Base-by-base conservation (phyloP, 2,329 filamentous ascomycete genomes). In the Colletotrichum tanaceti region DNA sequence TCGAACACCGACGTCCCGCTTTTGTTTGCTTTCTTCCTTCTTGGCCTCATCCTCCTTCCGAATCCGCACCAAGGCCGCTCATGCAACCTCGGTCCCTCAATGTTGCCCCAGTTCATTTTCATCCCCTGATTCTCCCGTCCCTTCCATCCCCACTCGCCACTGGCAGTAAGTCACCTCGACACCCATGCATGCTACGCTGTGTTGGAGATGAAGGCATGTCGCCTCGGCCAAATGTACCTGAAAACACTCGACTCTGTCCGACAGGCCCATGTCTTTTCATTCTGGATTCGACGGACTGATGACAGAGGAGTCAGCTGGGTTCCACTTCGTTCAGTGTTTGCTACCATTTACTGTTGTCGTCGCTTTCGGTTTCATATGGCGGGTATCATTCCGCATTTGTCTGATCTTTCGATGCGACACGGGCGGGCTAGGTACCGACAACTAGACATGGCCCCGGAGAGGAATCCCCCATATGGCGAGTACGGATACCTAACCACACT, bases 381-480 rank as follows among this genome's bases (percentile, higher is more conserved):
- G 65, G 65, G 55, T 60, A 62, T 65, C 65, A 60, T 65, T 68
- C 65, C 65, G 62, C 49, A 57, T 65, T 65, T 55, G 62, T 65
- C 65, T 65, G 62, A 57, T 68, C 62, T 57, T 50, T 60, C 44
- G 43, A 60, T 60, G 55, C 65, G 49, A 68, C 62, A 52, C 55
- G 53, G 49, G 47, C 55, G 54, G 64, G 59, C 54, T 32, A n/a
- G n/a, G n/a, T n/a, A 43, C 32, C 20, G 22, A 28, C 46, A 54
- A 54, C 50, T 58, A 68, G 43, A 59, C 62, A 44, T 38, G 55
- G 55, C 43, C 55, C 55, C 65, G 65, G 65, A 61, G 62, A 65
- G 53, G 38, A 28, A 44, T 65, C 20, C 50, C 64, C 58, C 52
- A 66, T 63, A 44, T 58, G 58, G 64, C 24, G 22, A 41, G 41